These are phyloP conservation scores for Tremella mesenterica DNA, from an alignment of 768 basidiomycete genomes.

Conservation along the genomic window DNA sequence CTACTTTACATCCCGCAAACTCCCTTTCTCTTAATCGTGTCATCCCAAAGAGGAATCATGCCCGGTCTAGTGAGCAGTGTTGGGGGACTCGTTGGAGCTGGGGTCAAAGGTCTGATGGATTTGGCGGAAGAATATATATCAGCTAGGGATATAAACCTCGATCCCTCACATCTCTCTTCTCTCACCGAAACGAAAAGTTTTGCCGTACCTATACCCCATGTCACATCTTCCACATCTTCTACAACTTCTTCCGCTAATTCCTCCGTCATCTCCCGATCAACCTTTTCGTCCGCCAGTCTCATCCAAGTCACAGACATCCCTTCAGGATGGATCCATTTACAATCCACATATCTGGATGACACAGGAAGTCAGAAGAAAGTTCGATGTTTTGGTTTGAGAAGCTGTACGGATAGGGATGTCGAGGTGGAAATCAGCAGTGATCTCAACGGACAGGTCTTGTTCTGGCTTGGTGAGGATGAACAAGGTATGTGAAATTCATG, in stretches of 20 bases:
- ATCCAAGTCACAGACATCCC: slow-evolving; percentile 28
- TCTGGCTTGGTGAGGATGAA: slow-evolving; percentile 34
- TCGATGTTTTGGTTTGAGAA: slow-evolving; percentile 25
- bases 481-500: slow-evolving; percentile 17
- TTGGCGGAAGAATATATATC: slow-evolving; percentile 25
- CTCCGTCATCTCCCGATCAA: neutral
- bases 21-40: too few relatives aligned
- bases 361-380: slow-evolving; percentile 18
- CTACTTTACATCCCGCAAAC: too few relatives aligned
- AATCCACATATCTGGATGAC: slow-evolving; percentile 31
- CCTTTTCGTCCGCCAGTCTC: slow-evolving; percentile 5
- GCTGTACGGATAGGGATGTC: slow-evolving; percentile 13
- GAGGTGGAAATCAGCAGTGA: slow-evolving; percentile 27
- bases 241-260: slow-evolving; percentile 4
- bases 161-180: neutral
- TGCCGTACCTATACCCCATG: neutral
- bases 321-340: slow-evolving; percentile 39
- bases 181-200: neutral
- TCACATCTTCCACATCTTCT: neutral
- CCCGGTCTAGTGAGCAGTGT: slow-evolving; percentile 21
- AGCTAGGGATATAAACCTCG: neutral
- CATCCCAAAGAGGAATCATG: slow-evolving; percentile 18
- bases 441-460: slow-evolving; percentile 19
- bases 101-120: slow-evolving; percentile 28
- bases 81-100: slow-evolving; percentile 28